phyloP scores from a whole-genome alignment of 2,329 filamentous ascomycete species.

The Trichoderma sp. region DNA sequence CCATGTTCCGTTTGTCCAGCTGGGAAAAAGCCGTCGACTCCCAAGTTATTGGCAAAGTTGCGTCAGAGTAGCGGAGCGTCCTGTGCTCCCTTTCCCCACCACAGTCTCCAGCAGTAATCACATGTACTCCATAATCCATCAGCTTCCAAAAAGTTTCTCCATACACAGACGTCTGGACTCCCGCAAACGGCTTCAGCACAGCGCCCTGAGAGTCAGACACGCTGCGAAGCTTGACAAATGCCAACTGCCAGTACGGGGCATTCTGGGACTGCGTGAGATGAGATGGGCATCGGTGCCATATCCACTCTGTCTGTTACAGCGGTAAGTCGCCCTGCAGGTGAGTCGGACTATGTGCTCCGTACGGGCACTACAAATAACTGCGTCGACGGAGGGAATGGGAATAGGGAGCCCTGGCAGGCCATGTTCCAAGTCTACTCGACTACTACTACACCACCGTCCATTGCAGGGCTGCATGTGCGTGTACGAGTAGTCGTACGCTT shows the following conservation, averaged over 20 bases:
- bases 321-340: background rate
- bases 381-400: background rate
- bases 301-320: background rate
- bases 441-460: background rate
- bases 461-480: constrained; percentile 3
- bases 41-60: background rate
- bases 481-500: background rate
- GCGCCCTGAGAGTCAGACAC: background rate
- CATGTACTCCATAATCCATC: constrained; percentile 13
- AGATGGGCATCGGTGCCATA: background rate
- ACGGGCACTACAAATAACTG: background rate
- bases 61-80: constrained; percentile 14
- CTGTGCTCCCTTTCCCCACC: constrained; percentile 6
- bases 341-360: no score
- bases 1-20: background rate
- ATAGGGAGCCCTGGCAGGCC: no score
- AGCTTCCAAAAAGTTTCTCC: constrained; percentile 7
- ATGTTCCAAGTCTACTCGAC: background rate
- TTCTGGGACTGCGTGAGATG: background rate
- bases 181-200: background rate
- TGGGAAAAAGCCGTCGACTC: background rate
- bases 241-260: background rate
- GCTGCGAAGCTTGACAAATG: constrained; percentile 1
- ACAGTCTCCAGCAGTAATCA: constrained; percentile 16
- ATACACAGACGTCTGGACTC: background rate